phyloP scores from a whole-genome alignment of 2,329 filamentous ascomycete genomes.

The Westerdykella sp. region DNA sequence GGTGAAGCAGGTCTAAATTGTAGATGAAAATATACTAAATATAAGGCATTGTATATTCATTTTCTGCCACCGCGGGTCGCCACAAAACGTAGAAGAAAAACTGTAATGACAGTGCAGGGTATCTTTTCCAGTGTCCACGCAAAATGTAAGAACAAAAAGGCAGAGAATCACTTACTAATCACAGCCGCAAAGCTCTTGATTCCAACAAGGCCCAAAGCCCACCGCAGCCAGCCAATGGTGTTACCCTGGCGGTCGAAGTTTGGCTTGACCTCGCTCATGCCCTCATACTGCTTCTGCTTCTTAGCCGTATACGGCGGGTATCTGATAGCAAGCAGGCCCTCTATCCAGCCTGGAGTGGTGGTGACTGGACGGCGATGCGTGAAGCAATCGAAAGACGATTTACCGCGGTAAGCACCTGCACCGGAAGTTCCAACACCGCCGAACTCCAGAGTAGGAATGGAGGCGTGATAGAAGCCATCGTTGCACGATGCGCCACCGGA shows the following conservation, averaged over 20 bases:
- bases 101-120: neutral
- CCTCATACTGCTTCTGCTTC: constrained; percentile 49
- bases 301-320: constrained; percentile 55
- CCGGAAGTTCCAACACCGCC: constrained; percentile 79
- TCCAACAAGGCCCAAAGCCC: constrained; percentile 26
- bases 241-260: constrained; percentile 56
- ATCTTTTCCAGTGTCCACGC: no score
- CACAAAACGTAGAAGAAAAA: neutral
- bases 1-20: neutral
- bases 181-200: constrained; percentile 27
- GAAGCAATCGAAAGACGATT: constrained; percentile 64
- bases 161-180: constrained; percentile 26
- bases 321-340: constrained; percentile 59
- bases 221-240: constrained; percentile 27
- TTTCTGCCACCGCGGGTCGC: neutral
- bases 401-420: constrained; percentile 69
- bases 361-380: constrained; percentile 57
- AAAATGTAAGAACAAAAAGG: neutral
- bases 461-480: constrained; percentile 62
- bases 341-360: constrained; percentile 61
- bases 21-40: neutral
- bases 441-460: constrained; percentile 67
- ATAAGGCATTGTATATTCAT: no score
- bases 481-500: constrained; percentile 49
- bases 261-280: constrained; percentile 48